Conservation (phyloP, 2,329 filamentous ascomycete species). For the Penicillium sclerotiorum region DNA sequence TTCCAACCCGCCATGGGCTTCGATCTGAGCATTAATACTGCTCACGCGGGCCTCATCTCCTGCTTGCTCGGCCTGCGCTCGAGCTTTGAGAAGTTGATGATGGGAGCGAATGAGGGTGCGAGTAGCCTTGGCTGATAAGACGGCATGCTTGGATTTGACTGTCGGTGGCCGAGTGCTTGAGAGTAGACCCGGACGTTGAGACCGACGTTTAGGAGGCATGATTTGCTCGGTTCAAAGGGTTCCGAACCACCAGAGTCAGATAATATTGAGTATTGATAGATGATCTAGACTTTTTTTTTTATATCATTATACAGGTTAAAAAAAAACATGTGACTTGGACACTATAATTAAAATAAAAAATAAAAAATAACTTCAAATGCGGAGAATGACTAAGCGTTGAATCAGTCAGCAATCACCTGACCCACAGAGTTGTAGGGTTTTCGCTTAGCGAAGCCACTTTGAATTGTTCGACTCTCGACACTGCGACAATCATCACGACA, state of each 20-base stretch:
- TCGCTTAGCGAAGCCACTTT: constrained; percentile 44
- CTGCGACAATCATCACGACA: constrained; percentile 48
- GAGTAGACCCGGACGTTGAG: constrained; percentile 41
- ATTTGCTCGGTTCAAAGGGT: neutral
- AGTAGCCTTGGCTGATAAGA: constrained; percentile 60
- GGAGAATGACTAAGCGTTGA: constrained; percentile 12
- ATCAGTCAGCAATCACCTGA: constrained; percentile 36
- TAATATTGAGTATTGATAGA: no score
- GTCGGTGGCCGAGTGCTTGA: constrained; percentile 52
- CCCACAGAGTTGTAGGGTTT: constrained; percentile 45
- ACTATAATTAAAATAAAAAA: neutral
- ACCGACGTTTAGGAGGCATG: constrained; percentile 36
- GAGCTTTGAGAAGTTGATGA: constrained; percentile 62
- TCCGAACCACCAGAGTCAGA: no score
- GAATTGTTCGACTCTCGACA: constrained; percentile 44
- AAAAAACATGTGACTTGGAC: neutral
- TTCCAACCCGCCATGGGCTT: constrained; percentile 60
- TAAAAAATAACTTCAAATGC: constrained; percentile 5
- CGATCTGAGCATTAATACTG: constrained; percentile 53
- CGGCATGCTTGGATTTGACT: constrained; percentile 35
- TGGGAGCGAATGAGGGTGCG: constrained; percentile 62
- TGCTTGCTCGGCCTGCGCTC: constrained; percentile 54
- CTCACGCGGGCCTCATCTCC: constrained; percentile 45
- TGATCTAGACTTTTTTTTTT: no score
- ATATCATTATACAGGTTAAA: no score